Evolutionary conservation across 164 flowering plant genomes (phyloP), one percentile per base, ranked within the genome.

Genomic region (Akebia trifoliata): DNA sequence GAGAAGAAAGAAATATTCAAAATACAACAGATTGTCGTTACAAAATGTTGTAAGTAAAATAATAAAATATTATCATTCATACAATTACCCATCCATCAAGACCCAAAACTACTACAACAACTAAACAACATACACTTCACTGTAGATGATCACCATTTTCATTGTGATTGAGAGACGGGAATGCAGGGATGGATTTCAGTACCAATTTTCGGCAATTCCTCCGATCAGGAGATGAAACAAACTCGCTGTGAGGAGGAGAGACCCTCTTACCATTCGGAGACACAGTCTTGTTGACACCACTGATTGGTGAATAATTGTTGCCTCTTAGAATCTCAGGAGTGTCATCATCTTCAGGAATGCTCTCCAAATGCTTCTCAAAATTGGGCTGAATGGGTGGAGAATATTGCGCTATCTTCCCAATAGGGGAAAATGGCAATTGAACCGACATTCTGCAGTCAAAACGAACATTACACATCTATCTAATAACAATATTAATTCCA

Each of bases 211-310:
- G 74, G 59, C 80, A 71, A 62, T 78, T 81, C 59, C 85, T 72
- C 18, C 66, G 75, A 20, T 70, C 71, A 25, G 85, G 82, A 26
- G 88, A 73, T 1, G 67, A 67, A 8, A 70, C 78, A 12, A 69
- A 51, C 18, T 65, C 65, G 28, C 63, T 54, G 31, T 81, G 81
- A 30, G 95, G 97, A 39, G 97, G 94, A 43, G 92, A 90, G 35
- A 93, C 80, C 70, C 99, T 81, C 84, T 93, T 93, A 22, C 85
- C 56, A 68, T 90, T 93, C 32, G 98, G 98, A 57, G 98, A 92
- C 29, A 59, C 25, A 0, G 70, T 65, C 74, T n/a, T n/a, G n/a
- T 85, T 85, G 26, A 93, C 67, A 56, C 78, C 71, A n/a, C 71
- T 51, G 39, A 40, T 29, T 15, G 93, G 90, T 53, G 96, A 76